Evolutionary conservation across 768 basidiomycete genomes (phyloP).

Genomic region (Kwoniella botswanensis): DNA sequence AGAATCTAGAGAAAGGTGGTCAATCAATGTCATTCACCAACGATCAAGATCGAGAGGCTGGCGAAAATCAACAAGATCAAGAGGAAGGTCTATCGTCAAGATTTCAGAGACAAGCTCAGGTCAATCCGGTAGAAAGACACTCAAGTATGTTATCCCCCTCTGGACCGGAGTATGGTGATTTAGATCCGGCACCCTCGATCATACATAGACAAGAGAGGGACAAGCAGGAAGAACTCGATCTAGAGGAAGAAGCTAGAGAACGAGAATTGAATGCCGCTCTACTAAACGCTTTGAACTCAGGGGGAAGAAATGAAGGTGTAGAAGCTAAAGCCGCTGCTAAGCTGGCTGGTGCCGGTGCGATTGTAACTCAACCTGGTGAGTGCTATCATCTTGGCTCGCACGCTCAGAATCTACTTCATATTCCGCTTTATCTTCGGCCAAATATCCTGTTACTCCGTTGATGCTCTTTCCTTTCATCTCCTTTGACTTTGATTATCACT

Average conservation of each 20-base stretch:
- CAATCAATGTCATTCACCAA: conserved; percentile 21
- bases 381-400: neutral
- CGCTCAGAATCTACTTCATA: neutral
- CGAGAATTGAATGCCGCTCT: conserved; percentile 24
- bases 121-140: neutral
- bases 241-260: conserved; percentile 49
- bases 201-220: conserved; percentile 43
- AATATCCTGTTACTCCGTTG: neutral
- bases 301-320: conserved; percentile 1
- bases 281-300: conserved; percentile 10
- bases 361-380: conserved; percentile 16
- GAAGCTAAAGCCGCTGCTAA: conserved; percentile 7
- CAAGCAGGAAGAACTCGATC: conserved; percentile 45
- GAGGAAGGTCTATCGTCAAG: conserved; percentile 9
- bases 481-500: neutral
- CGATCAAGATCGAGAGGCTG: neutral
- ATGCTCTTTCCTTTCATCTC: neutral
- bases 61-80: neutral
- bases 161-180: conserved; percentile 31
- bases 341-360: neutral
- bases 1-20: conserved; percentile 22
- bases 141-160: conserved; percentile 44
- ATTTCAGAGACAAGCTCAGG: conserved; percentile 7
- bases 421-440: neutral
- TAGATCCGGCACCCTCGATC: conserved; percentile 32